Evolutionary conservation across 1,284 basidiomycete species (phyloP), one percentile per base, ranked within the genome.

Genomic region (Volvariella surrecta): DNA sequence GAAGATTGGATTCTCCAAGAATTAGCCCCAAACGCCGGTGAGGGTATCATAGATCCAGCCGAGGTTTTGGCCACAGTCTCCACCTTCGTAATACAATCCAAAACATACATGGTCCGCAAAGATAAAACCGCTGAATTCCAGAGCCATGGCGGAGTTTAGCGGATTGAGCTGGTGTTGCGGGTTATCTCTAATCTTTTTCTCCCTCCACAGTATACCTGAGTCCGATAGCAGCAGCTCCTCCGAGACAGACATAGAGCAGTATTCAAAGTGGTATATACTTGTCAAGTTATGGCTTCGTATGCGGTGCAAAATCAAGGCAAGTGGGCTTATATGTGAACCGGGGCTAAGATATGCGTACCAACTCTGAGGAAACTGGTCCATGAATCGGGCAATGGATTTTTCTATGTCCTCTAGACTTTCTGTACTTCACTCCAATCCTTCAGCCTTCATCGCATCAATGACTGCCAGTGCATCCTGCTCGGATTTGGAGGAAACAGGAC

Each of bases 401-500:
- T 6, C 34, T n/a, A 35, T 35, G n/a, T 35, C 34, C 18, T 35
- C 7, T 15, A 35, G 34, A 19, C n/a, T 8, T 35, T 35, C 8
- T 4, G 8, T 15, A 19, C 34, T 35, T 4, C 8, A 6, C n/a
- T 15, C n/a, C 34, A 35, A 7, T 15, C 18, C 18, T 6, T 15
- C 34, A 6, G 34, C 34, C 34, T 35, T 35, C 34, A 35, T 35
- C 8, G 13, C 34, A 35, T 35, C n/a, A 15, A 35, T n/a, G 34
- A 35, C 34, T n/a, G 6, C 15, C 34, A 16, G 6, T 6, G 34
- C 34, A 19, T 35, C 34, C 6, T 15, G 6, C n/a, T 15, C n/a
- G n/a, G 34, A 4, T 7, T 15, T 19, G n/a, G 34, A 7, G 7
- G 34, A 8, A 35, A 35, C 34, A 19, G 34, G n/a, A 6, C 6